Evolutionary conservation across 768 basidiomycete species (phyloP).

Genomic region (Tulasnella sp.): DNA sequence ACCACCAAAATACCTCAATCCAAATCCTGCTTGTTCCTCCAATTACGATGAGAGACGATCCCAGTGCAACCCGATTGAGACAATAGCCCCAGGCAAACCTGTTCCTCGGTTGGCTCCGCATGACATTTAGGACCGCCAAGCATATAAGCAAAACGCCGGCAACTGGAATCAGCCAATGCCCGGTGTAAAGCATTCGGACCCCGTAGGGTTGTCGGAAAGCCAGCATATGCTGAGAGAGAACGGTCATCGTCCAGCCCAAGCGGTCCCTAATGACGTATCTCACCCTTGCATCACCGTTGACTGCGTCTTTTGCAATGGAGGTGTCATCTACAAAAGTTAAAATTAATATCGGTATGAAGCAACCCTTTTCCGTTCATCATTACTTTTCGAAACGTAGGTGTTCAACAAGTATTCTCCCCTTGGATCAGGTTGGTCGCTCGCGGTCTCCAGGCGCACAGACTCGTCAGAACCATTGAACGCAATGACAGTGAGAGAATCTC

Average conservation of each 20-base stretch:
- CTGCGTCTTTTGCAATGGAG: background rate
- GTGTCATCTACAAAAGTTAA: background rate
- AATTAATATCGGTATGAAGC: background rate
- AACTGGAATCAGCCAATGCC: background rate
- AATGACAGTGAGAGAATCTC: background rate
- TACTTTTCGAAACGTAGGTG: background rate
- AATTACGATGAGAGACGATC: background rate
- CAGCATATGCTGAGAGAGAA: background rate
- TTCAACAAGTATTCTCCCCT: background rate
- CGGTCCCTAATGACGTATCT: background rate
- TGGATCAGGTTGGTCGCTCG: background rate
- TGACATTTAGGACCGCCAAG: background rate
- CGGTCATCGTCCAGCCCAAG: background rate
- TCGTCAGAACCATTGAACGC: background rate
- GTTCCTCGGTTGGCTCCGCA: background rate
- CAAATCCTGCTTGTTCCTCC: background rate
- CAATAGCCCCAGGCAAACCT: background rate
- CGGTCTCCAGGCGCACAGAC: background rate
- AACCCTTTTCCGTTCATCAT: background rate
- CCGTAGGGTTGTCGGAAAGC: background rate
- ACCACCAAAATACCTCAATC: background rate
- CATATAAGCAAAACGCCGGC: background rate
- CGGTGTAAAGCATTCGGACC: background rate
- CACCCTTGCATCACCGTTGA: background rate
- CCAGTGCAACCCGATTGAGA: background rate